Conservation (phyloP, 495 filamentous ascomycete species). For the Schizothecium vesticola region DNA sequence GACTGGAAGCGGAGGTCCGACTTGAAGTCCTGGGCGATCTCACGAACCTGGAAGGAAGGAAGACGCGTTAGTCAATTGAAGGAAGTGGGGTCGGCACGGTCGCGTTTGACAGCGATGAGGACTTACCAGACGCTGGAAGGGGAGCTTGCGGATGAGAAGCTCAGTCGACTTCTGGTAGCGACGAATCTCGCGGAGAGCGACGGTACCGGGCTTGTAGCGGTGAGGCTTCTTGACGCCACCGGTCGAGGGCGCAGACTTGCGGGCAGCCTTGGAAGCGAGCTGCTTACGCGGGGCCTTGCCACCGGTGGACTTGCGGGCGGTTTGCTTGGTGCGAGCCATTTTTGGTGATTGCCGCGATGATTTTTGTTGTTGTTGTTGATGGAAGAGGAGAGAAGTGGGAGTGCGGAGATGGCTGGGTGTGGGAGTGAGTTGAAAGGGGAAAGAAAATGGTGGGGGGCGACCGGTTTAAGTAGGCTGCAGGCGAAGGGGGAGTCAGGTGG, state of each 20-base stretch:
- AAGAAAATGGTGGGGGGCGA: slow-evolving; percentile 42
- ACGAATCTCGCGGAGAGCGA: slow-evolving; percentile 99
- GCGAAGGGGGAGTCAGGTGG: slow-evolving; percentile 23
- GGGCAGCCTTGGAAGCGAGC: slow-evolving; percentile 57
- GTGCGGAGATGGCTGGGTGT: slow-evolving; percentile 26
- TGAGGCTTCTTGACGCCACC: slow-evolving; percentile 99
- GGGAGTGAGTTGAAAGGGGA: slow-evolving; percentile 43
- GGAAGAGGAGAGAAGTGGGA: slow-evolving; percentile 27
- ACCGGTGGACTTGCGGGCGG: slow-evolving; percentile 99
- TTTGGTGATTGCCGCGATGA: slow-evolving; percentile 50
- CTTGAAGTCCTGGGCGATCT: slow-evolving; percentile 99
- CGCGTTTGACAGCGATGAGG: slow-evolving; percentile 7
- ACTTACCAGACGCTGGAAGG: slow-evolving; percentile 94
- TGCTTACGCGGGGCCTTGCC: slow-evolving; percentile 99
- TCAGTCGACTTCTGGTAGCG: slow-evolving; percentile 99
- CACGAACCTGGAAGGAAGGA: slow-evolving; percentile 59
- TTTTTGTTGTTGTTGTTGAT: slow-evolving; percentile 31
- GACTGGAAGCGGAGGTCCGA: slow-evolving; percentile 99
- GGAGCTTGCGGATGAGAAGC: slow-evolving; percentile 99
- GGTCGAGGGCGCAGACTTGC: slow-evolving; percentile 53
- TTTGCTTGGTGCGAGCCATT: slow-evolving; percentile 99
- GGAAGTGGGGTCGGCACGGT: neutral
- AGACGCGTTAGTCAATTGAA: slow-evolving; percentile 28
- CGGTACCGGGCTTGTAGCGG: slow-evolving; percentile 99
- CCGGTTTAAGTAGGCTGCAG: slow-evolving; percentile 41